phyloP scores from a whole-genome alignment of 2,329 filamentous ascomycete species.

The Pestalotiopsis sp. region DNA sequence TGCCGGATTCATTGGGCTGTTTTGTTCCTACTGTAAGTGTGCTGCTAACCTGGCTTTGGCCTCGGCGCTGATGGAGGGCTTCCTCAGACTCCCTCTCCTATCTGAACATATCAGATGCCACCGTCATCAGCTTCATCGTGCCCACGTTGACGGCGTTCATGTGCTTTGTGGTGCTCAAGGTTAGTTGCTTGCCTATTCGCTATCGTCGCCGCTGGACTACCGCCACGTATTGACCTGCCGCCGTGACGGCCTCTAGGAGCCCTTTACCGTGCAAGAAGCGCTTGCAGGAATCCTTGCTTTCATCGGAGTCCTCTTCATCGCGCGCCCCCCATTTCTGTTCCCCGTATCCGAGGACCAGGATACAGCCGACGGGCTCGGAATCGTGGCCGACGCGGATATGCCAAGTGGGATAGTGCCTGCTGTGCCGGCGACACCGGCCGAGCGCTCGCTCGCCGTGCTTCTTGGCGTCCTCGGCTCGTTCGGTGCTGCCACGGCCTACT shows the following conservation, averaged over 20 bases:
- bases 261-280: conserved; percentile 72
- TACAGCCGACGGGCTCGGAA: not conserved
- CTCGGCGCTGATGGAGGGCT: conserved; percentile 5
- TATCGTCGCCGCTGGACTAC: not conserved
- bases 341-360: conserved; percentile 35
- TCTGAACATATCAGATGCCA: conserved; percentile 76
- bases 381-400: not conserved
- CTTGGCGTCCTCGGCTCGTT: conserved; percentile 71
- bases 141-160: conserved; percentile 70
- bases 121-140: conserved; percentile 77
- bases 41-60: not conserved
- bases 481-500: conserved; percentile 70
- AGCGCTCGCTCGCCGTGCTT: conserved; percentile 67
- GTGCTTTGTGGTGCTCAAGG: conserved; percentile 58
- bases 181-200: conserved; percentile 16
- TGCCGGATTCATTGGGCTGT: conserved; percentile 67
- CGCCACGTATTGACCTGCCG: not conserved
- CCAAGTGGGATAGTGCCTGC: conserved; percentile 20
- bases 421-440: conserved; percentile 50
- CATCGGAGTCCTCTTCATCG: conserved; percentile 74
- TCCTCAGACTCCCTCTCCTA: conserved; percentile 60
- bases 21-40: conserved; percentile 51
- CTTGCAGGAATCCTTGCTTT: conserved; percentile 71
- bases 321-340: conserved; percentile 66
- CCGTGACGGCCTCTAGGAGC: conserved; percentile 55